Conservation (phyloP, 306 rosid species). For the Rosa rugosa region DNA sequence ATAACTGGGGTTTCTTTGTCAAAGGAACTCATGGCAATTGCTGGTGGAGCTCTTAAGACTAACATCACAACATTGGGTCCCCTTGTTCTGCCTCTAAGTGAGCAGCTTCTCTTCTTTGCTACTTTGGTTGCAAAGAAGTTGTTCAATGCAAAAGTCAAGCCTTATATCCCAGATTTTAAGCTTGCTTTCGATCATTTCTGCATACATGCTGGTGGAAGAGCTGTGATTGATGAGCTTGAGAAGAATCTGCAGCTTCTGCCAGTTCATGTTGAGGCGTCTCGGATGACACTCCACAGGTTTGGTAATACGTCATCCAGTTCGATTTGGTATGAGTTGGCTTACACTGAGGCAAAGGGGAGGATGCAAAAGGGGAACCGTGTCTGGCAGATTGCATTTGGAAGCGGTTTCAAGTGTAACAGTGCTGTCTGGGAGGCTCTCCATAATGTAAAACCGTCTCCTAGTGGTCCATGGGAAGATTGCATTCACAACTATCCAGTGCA, state of each 20-base stretch:
- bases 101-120: slow-evolving; percentile 54
- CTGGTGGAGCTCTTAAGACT: slow-evolving; percentile 58
- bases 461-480: slow-evolving; percentile 70
- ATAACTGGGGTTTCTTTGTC: slow-evolving; percentile 62
- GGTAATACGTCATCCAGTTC: slow-evolving; percentile 75
- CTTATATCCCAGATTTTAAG: slow-evolving; percentile 65
- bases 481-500: slow-evolving; percentile 58
- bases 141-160: slow-evolving; percentile 34
- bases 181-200: slow-evolving; percentile 70
- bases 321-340: slow-evolving; percentile 72
- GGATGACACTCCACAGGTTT: slow-evolving; percentile 70
- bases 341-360: slow-evolving; percentile 56
- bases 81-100: slow-evolving; percentile 57
- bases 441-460: slow-evolving; percentile 46
- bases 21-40: slow-evolving; percentile 62
- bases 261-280: slow-evolving; percentile 56
- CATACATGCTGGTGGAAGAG: slow-evolving; percentile 71
- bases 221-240: slow-evolving; percentile 72
- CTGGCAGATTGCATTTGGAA: slow-evolving; percentile 76
- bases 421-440: slow-evolving; percentile 72
- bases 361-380: slow-evolving; percentile 47
- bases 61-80: slow-evolving; percentile 65
- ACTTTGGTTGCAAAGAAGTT: slow-evolving; percentile 46
- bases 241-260: slow-evolving; percentile 61
- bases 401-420: slow-evolving; percentile 74